Evolutionary conservation across 2,329 filamentous ascomycete species (phyloP).

Genomic region (Ascomycota sp.): DNA sequence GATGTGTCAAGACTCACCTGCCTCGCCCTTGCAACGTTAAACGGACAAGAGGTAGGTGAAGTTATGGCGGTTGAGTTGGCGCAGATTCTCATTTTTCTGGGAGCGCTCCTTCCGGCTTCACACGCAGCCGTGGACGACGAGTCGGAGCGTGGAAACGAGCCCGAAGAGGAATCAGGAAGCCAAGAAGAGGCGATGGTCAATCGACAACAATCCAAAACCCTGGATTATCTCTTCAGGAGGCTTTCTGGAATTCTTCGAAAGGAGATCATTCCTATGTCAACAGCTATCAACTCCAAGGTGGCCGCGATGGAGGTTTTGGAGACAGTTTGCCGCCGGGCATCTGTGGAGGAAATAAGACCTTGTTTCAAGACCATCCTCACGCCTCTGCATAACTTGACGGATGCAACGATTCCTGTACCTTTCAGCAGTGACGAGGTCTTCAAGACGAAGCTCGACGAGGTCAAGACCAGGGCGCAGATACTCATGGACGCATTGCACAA

Average conservation of each 20-base stretch:
- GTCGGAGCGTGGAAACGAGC: conserved; percentile 4
- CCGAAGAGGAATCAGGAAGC: conserved; percentile 20
- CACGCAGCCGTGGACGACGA: conserved; percentile 18
- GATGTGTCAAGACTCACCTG: conserved; percentile 39
- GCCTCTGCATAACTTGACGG: conserved; percentile 61
- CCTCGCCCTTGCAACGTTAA: conserved; percentile 29
- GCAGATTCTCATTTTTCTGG: conserved; percentile 66
- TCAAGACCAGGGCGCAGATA: conserved; percentile 52
- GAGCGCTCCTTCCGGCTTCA: conserved; percentile 25
- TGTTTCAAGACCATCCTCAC: conserved; percentile 38
- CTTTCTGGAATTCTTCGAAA: conserved; percentile 59
- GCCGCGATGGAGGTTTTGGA: conserved; percentile 54
- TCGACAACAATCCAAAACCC: conserved; percentile 17
- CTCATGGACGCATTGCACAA: conserved; percentile 65
- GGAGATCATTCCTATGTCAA: conserved; percentile 41
- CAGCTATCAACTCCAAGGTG: conserved; percentile 49
- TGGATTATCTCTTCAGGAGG: conserved; percentile 59
- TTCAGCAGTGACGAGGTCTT: conserved; percentile 50
- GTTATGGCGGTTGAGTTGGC: conserved; percentile 56
- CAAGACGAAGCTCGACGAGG: conserved; percentile 41
- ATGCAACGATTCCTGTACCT: conserved; percentile 49
- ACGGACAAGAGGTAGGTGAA: conserved; percentile 42
- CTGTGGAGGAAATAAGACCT: conserved; percentile 30
- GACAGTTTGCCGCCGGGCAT: conserved; percentile 40
- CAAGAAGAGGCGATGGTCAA: conserved; percentile 22